Evolutionary conservation across 2,329 filamentous ascomycete genomes (phyloP).

Genomic region (Zalaria obscura): DNA sequence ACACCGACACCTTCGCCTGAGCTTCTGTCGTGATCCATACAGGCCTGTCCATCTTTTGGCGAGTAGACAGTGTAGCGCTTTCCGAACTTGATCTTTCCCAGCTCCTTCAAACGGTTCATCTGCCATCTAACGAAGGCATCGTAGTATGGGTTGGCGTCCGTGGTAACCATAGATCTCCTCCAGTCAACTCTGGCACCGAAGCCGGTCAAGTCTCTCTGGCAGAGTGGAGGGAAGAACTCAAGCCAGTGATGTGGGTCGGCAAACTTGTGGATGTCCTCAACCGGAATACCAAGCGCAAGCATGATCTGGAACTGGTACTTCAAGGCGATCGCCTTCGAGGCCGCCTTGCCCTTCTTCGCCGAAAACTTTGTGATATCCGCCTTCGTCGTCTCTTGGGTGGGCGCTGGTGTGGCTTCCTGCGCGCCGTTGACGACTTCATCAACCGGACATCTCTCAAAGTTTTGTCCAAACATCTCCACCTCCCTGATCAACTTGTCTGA

Average conservation of each 20-base stretch:
- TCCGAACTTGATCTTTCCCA: slow-evolving; percentile 87
- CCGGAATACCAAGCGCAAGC: slow-evolving; percentile 75
- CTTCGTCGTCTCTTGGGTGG: slow-evolving; percentile 50
- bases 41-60: slow-evolving; percentile 76
- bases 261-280: slow-evolving; percentile 84
- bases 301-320: slow-evolving; percentile 97
- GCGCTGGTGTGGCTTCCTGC: slow-evolving; percentile 39
- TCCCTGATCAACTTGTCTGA: slow-evolving; percentile 90
- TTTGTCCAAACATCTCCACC: slow-evolving; percentile 73
- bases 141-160: slow-evolving; percentile 92
- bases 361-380: slow-evolving; percentile 84
- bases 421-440: slow-evolving; percentile 35
- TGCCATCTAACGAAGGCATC: slow-evolving; percentile 95
- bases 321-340: slow-evolving; percentile 76
- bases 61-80: slow-evolving; percentile 90
- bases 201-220: slow-evolving; percentile 63
- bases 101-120: slow-evolving; percentile 80
- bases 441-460: slow-evolving; percentile 65
- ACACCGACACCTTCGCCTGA: slow-evolving; percentile 70
- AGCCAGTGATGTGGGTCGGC: slow-evolving; percentile 89
- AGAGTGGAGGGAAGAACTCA: slow-evolving; percentile 75
- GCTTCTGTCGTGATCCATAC: slow-evolving; percentile 74
- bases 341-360: slow-evolving; percentile 84
- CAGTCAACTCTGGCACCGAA: slow-evolving; percentile 85
- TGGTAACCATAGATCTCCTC: slow-evolving; percentile 85